phyloP scores from a whole-genome alignment of 768 basidiomycete genomes.

The Podaxis mareebaensis region DNA sequence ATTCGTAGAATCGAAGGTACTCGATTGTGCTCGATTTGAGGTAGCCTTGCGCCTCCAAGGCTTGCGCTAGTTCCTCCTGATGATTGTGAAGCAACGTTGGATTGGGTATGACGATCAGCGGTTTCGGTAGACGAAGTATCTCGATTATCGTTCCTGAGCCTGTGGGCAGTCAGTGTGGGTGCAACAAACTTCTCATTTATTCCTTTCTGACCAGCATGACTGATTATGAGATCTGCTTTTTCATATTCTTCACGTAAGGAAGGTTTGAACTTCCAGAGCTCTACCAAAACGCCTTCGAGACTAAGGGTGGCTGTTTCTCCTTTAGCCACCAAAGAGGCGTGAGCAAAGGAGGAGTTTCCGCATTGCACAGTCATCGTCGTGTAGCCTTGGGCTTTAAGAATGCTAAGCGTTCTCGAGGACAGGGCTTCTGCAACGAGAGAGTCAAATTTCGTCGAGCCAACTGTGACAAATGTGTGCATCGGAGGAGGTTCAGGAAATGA shows the following conservation, averaged over 20 bases:
- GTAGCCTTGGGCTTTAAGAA: conserved; percentile 58
- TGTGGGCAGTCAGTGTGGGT: conserved; percentile 29
- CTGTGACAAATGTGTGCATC: conserved; percentile 73
- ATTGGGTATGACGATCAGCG: conserved; percentile 89
- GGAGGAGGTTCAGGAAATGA: not conserved
- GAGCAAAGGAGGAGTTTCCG: conserved; percentile 63
- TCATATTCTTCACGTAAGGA: conserved; percentile 67
- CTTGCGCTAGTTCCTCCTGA: conserved; percentile 83
- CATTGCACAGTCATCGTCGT: conserved; percentile 69
- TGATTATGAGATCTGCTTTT: conserved; percentile 77
- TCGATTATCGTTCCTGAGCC: conserved; percentile 96
- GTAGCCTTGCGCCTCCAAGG: conserved; percentile 58
- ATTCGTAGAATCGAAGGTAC: conserved; percentile 42
- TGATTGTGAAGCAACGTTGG: conserved; percentile 88
- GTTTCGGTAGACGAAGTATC: conserved; percentile 71
- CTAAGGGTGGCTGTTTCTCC: conserved; percentile 28
- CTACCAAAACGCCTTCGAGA: conserved; percentile 50
- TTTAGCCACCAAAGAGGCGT: conserved; percentile 28
- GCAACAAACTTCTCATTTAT: not conserved
- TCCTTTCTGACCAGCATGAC: conserved; percentile 80
- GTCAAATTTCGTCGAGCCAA: conserved; percentile 90
- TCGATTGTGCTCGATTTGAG: conserved; percentile 54
- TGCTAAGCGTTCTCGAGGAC: conserved; percentile 55
- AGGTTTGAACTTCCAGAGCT: conserved; percentile 74
- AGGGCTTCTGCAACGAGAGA: conserved; percentile 63